Percentiles rank a stretch among this genome's conserved stretches.
phyloP scores from a whole-genome alignment of 148 eudicot genomes.

The Camellia granthamiana region DNA sequence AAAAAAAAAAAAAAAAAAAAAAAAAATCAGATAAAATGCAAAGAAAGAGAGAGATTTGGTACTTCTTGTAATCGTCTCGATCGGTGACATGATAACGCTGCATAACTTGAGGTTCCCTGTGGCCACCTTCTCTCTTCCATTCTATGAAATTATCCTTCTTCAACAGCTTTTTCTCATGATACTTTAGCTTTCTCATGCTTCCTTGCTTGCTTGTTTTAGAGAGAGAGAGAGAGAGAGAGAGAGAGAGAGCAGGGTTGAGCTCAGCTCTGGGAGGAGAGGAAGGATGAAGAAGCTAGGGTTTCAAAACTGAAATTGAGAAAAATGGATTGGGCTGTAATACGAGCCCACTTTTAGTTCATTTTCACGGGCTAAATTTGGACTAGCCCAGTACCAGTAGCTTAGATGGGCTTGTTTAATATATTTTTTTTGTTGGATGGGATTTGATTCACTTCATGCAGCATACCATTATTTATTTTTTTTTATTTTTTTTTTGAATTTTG shows the following conservation, averaged over 20 bases:
- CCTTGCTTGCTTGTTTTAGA: not conserved
- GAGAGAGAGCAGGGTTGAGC: not conserved
- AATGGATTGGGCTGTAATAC: not conserved
- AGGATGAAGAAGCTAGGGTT: not conserved
- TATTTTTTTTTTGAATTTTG: no score
- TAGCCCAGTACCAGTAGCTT: no score
- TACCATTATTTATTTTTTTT: no score
- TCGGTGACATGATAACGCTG: constrained; percentile 79
- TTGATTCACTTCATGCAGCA: no score
- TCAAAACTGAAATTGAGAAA: not conserved
- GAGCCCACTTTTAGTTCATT: not conserved
- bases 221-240: no score
- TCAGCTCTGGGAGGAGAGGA: not conserved
- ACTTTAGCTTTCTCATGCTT: constrained; percentile 74
- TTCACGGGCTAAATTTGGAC: not conserved
- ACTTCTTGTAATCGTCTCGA: constrained; percentile 97
- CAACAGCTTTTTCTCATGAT: constrained; percentile 71
- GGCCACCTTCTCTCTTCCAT: constrained; percentile 96
- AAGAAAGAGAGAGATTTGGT: not conserved
- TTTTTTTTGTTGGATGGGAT: no score
- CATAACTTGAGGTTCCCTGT: constrained; percentile 69
- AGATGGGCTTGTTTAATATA: no score
- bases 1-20: no score
- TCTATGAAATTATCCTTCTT: constrained; percentile 68
- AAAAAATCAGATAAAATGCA: not conserved